Percentiles rank a stretch among this genome's conserved stretches.
Conservation (phyloP, 2,329 filamentous ascomycete species). For the Arthrobotrys pseudoclavata region DNA sequence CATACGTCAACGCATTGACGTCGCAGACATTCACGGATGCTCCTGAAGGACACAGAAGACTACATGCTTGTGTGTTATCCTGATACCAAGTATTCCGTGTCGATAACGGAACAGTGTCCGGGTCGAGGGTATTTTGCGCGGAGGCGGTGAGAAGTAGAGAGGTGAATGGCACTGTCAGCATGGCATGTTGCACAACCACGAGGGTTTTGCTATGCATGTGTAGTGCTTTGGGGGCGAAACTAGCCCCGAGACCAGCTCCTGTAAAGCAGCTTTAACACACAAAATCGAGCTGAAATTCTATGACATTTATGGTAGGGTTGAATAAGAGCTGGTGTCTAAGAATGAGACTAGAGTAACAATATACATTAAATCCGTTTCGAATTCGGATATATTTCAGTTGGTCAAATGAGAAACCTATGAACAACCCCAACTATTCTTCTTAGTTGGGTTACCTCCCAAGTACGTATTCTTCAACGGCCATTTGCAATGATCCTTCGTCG, state of each 20-base stretch:
- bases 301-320: too few species aligned
- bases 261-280: not conserved
- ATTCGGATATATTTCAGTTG: not conserved
- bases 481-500: constrained; percentile 44
- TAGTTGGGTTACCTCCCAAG: constrained; percentile 26
- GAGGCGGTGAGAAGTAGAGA: not conserved
- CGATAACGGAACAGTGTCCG: constrained; percentile 15
- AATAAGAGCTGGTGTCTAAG: too few species aligned
- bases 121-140: constrained; percentile 11
- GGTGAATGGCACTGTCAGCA: not conserved
- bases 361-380: not conserved
- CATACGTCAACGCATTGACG: not conserved
- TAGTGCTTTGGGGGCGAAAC: too few species aligned
- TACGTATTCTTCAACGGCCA: constrained; percentile 39
- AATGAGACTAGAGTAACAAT: too few species aligned
- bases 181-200: not conserved
- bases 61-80: constrained; percentile 2
- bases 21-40: constrained; percentile 29
- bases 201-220: too few species aligned
- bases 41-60: not conserved
- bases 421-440: constrained; percentile 31
- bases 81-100: constrained; percentile 22
- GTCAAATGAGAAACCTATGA: not conserved
- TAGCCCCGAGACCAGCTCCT: too few species aligned
- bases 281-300: not conserved